phyloP scores from a whole-genome alignment of 179 eudicot genomes.

The Beta macrorhiza region DNA sequence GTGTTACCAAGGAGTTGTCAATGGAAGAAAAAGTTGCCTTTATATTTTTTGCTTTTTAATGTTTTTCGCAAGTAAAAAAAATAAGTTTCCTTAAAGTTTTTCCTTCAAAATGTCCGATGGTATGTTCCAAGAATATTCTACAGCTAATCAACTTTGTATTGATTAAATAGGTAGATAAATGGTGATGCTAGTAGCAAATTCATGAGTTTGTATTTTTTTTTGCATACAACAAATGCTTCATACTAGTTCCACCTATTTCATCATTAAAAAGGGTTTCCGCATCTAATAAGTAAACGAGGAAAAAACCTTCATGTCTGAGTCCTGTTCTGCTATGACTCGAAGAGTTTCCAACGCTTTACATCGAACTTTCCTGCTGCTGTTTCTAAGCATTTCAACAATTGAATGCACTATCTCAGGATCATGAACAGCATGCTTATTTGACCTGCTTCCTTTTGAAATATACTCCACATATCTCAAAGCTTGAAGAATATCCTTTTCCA shows the following conservation, averaged over 20 bases:
- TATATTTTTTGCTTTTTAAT: not conserved
- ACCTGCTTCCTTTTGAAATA: conserved; percentile 52
- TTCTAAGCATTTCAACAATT: conserved; percentile 71
- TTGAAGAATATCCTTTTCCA: conserved; percentile 63
- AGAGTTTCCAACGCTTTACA: conserved; percentile 78
- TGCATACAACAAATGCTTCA: not conserved
- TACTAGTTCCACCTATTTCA: not conserved
- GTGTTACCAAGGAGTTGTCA: not conserved
- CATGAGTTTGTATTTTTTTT: not conserved
- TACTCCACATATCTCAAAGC: conserved; percentile 62
- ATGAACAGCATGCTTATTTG: conserved; percentile 63
- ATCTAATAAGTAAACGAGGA: conserved; percentile 17
- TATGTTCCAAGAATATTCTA: not conserved
- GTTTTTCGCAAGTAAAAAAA: not conserved
- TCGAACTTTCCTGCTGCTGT: conserved; percentile 64
- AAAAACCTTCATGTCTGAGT: conserved; percentile 74
- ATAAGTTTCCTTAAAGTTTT: not conserved
- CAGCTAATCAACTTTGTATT: not conserved
- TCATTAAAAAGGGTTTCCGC: not conserved
- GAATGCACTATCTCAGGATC: conserved; percentile 61
- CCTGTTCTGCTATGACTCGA: conserved; percentile 69
- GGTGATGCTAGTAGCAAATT: not conserved
- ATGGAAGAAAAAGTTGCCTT: too few relatives aligned
- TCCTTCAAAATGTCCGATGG: not conserved
- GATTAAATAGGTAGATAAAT: not conserved